Evolutionary conservation across 108 stramenopile species (phyloP), one percentile per base, ranked within the genome.

Genomic region (Pseudonitzschia delicatissima): DNA sequence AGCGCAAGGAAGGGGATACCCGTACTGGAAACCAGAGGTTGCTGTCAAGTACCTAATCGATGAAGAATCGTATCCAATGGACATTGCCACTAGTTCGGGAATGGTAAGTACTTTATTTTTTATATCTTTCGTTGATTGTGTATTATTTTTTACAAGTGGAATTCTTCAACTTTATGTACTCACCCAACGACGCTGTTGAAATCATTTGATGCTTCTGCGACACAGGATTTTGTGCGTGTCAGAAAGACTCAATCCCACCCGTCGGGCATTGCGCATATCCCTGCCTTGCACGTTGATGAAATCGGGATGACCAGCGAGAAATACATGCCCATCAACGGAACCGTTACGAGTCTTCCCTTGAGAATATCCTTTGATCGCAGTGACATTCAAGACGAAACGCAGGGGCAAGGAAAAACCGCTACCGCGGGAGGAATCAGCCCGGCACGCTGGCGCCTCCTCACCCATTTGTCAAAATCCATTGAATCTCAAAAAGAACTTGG

Each of bases 281-380:
- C 96, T 11, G 87, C 85, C 8, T 64, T 96, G 25, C 83, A 95
- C 62, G 95, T 89, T 18, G 94, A 96, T 65, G 96, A 97, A 86
- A 95, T 95, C 57, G 95, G 96, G 15, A 59, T 97, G 31, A 97
- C 96, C 7, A 82, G 77, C 39, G 96, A 97, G 62, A 97, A 95
- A 76, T 96, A 96, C 66, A 83, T 96, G 45, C 91, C 93, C 18
- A 42, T 97, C 44, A 97, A 97, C 71, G 76, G 78, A 48, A 94
- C 96, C n/a, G 74, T 95, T 34, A 78, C 86, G 9, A 82, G 80
- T 7, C 67, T 97, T 13, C 95, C 96, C 13, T 67, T 97, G 3
- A 78, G 86, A 37, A 79, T 97, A 50, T 87, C 90, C 12, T 87
- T 95, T 60, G 86, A 90, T 66, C 84, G 91, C 44, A 80, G 76